Base-by-base conservation (phyloP, 2,329 filamentous ascomycete species). In the Aspergillus flavus region DNA sequence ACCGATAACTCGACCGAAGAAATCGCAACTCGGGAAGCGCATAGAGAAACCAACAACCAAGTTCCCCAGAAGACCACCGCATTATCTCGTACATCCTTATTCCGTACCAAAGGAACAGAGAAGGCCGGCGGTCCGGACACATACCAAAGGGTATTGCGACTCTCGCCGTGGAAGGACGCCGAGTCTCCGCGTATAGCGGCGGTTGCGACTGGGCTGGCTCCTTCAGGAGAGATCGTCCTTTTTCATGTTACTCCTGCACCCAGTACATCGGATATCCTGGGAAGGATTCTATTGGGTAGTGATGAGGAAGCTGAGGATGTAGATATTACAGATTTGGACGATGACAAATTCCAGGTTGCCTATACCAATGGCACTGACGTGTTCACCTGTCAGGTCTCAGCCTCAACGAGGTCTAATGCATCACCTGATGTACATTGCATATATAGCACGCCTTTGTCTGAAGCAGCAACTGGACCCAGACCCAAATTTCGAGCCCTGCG, bases 341-440 rank as follows among this genome's bases (percentile, higher is more conserved):
- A 71, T 43, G 72, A 71, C 21, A 72, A 85, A 45, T 95, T 91
- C 75, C 85, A 89, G 68, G 81, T 97, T 59, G 89, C 89, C 3
- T 97, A 93, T 77, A 94, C 91, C 77, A 89, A 91, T 70, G 89
- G 92, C 67, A 83, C 90, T 73, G 88, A 93, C 68, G 84, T 98
- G 56, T 91, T 89, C 77, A 80, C 90, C 41, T 83, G 91, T 69
- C 85, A 86, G 36, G 78, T 92, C 55, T 78, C 81, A 23, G 82
- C 83, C 48, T 81, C 76, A 68, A 83, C 81, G 63, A 80, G 78
- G 67, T 80, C 70, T 63, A 81, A 83, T 66, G 69, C 71, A 10
- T 65, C 73, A 7, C 77, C 75, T 10, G 72, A 78, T 12, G 71
- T 78, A 45, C 70, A 61, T 43, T 66, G 63, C 23, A 68, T 83